Evolutionary conservation across 495 filamentous ascomycete genomes (phyloP).

Genomic region (Neurospora intermedia): DNA sequence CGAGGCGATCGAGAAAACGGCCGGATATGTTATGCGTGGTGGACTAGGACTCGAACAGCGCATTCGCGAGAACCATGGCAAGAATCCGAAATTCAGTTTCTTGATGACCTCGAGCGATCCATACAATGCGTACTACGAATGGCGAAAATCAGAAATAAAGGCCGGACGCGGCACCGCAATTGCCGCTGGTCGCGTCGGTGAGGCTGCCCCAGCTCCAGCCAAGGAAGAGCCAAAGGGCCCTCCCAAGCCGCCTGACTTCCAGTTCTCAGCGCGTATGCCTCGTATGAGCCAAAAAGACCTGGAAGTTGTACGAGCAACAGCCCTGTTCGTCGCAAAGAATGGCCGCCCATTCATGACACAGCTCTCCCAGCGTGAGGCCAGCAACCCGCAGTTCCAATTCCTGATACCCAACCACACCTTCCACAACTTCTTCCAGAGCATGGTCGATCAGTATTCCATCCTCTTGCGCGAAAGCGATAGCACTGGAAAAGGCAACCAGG

Average conservation of each 20-base stretch:
- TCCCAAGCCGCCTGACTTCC: slow-evolving; percentile 75
- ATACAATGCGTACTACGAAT: slow-evolving; percentile 80
- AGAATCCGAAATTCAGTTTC: slow-evolving; percentile 88
- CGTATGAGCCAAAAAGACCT: slow-evolving; percentile 93
- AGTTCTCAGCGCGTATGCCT: slow-evolving; percentile 94
- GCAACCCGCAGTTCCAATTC: slow-evolving; percentile 96
- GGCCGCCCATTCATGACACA: slow-evolving; percentile 84
- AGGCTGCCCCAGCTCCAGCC: slow-evolving; percentile 37
- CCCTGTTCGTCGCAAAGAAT: slow-evolving; percentile 81
- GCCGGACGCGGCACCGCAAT: slow-evolving; percentile 72
- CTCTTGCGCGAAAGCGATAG: slow-evolving; percentile 61
- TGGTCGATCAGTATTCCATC: slow-evolving; percentile 91
- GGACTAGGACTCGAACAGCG: slow-evolving; percentile 78
- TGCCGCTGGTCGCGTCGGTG: slow-evolving; percentile 63
- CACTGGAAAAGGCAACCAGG: slow-evolving; percentile 52
- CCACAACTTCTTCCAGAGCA: slow-evolving; percentile 83
- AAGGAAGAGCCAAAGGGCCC: slow-evolving; percentile 71
- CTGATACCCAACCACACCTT: slow-evolving; percentile 89
- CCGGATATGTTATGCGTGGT: slow-evolving; percentile 81
- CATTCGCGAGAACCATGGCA: slow-evolving; percentile 74
- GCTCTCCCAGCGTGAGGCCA: slow-evolving; percentile 73
- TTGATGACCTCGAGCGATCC: slow-evolving; percentile 63
- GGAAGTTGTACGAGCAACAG: slow-evolving; percentile 83
- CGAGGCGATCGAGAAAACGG: slow-evolving; percentile 83
- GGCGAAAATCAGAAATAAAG: slow-evolving; percentile 77